Evolutionary conservation across 345 rosid species (phyloP).

Genomic region (Brassica cretica): DNA sequence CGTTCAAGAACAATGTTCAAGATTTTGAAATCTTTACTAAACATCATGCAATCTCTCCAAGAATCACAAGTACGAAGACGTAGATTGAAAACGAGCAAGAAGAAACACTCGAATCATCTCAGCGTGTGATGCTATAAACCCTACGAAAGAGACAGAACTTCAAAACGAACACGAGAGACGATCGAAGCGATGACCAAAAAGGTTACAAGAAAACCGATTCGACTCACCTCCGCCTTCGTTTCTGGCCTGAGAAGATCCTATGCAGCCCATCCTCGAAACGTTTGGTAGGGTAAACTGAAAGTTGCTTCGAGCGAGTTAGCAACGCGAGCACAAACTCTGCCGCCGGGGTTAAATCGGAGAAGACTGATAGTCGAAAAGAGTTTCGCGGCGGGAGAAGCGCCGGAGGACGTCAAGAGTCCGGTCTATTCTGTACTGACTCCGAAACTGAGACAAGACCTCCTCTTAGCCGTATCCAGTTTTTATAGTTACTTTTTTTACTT

Average conservation of each 20-base stretch:
- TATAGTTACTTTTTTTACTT: neutral
- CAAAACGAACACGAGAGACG: neutral
- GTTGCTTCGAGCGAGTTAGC: neutral
- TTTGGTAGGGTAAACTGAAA: slow-evolving; percentile 1
- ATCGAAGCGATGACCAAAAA: neutral
- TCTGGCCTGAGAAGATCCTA: slow-evolving; percentile 35
- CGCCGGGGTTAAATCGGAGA: neutral
- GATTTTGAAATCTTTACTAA: neutral
- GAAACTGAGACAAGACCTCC: neutral
- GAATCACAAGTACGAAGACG: neutral
- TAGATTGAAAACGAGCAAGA: neutral
- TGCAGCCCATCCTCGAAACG: slow-evolving; percentile 30
- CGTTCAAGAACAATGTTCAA: neutral
- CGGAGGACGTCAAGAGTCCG: slow-evolving; percentile 17
- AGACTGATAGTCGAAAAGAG: neutral
- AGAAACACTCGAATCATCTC: neutral
- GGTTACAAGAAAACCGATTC: neutral
- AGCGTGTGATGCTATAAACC: neutral
- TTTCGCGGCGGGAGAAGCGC: slow-evolving; percentile 6
- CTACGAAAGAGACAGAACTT: neutral
- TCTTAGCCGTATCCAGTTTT: neutral
- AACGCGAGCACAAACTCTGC: slow-evolving; percentile 1
- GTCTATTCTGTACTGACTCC: slow-evolving; percentile 19
- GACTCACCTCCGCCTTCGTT: slow-evolving; percentile 23
- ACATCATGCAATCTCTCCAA: neutral